phyloP scores from a whole-genome alignment of 1,284 basidiomycete species.

The Melampsora abietis-canadensis region DNA sequence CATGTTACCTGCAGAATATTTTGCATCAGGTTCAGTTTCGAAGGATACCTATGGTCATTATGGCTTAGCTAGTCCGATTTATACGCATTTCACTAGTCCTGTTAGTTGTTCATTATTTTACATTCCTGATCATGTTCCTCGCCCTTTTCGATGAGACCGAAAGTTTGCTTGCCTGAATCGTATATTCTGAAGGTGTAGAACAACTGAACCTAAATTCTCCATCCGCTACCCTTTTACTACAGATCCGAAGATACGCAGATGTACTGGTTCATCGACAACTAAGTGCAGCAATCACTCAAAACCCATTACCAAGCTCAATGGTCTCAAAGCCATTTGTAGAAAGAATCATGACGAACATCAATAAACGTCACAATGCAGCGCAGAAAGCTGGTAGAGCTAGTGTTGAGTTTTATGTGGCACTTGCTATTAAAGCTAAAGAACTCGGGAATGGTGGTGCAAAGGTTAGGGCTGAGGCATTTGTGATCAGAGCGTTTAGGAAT shows the following conservation, averaged over 20 bases:
- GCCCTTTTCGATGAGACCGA: constrained; percentile 10
- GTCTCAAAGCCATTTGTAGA: constrained; percentile 89
- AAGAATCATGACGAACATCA: constrained; percentile 78
- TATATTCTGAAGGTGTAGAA: constrained; percentile 8
- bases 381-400: constrained; percentile 95
- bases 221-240: constrained; percentile 55
- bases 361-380: constrained; percentile 87
- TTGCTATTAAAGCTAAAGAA: constrained; percentile 66
- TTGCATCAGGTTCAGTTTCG: constrained; percentile 88
- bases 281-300: constrained; percentile 79
- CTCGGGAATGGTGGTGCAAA: constrained; percentile 55
- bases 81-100: constrained; percentile 83
- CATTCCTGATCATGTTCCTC: neutral
- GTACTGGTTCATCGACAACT: constrained; percentile 93
- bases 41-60: constrained; percentile 94
- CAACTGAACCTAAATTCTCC: constrained; percentile 83
- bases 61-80: constrained; percentile 90
- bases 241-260: constrained; percentile 59
- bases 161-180: neutral
- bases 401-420: constrained; percentile 94
- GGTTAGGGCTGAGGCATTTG: constrained; percentile 66
- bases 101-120: neutral
- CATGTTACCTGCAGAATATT: constrained; percentile 98
- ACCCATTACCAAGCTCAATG: constrained; percentile 76
- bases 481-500: constrained; percentile 90